Evolutionary conservation across 257 asterid species (phyloP).

Genomic region (Mitragyna speciosa): DNA sequence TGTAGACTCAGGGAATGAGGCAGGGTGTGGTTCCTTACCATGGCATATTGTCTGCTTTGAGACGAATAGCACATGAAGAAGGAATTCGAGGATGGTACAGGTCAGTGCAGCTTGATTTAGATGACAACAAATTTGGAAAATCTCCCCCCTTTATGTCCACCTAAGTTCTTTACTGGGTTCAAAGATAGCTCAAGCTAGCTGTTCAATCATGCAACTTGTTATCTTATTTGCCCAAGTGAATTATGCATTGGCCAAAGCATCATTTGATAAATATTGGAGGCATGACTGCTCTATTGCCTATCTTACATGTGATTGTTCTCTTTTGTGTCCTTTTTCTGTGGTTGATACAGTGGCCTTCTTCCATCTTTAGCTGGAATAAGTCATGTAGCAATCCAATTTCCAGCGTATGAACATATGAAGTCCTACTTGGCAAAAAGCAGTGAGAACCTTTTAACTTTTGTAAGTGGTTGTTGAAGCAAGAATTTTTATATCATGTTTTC

Average conservation of each 20-base stretch:
- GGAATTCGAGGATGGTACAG: conserved; percentile 98
- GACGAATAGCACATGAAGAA: conserved; percentile 85
- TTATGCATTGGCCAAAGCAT: neutral
- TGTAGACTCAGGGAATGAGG: conserved; percentile 96
- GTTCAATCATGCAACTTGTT: neutral
- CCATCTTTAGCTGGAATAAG: conserved; percentile 91
- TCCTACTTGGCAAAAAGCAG: conserved; percentile 72
- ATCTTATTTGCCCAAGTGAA: neutral
- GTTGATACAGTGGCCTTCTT: conserved; percentile 76
- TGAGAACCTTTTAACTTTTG: conserved; percentile 29
- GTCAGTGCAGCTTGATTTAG: conserved; percentile 40
- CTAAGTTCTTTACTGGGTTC: neutral
- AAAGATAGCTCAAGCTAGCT: neutral
- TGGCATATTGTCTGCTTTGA: conserved; percentile 73
- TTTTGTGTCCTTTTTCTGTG: conserved; percentile 11
- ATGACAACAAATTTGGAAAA: neutral
- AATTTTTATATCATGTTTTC: neutral
- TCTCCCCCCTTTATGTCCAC: too few species aligned
- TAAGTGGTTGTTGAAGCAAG: conserved; percentile 1
- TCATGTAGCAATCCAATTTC: conserved; percentile 98
- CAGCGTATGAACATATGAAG: conserved; percentile 85
- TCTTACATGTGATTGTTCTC: neutral
- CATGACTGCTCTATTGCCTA: neutral
- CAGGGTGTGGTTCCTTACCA: conserved; percentile 84
- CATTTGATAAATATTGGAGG: neutral